A percentile compares a stretch with the other conserved stretches of the same genome.
phyloP scores from a whole-genome alignment of 192 early-diverging fungal genomes.

The Linnemannia elongata region DNA sequence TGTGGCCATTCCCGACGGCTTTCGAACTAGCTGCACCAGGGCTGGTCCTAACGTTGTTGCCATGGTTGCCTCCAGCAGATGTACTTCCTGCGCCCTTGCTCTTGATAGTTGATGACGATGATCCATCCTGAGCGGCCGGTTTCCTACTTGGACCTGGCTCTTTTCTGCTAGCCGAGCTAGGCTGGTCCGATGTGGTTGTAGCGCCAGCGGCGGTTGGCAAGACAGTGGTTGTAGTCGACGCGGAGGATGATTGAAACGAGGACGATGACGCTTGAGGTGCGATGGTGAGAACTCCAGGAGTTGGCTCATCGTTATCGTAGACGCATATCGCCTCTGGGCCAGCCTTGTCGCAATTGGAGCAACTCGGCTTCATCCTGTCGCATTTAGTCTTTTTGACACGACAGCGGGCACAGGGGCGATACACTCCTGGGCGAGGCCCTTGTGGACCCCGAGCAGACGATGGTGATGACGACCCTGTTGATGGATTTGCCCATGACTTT shows the following conservation, averaged over 20 bases:
- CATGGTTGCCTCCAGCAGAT: not conserved
- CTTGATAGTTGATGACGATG: not conserved
- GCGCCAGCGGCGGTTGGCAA: not conserved
- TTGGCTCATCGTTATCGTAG: constrained; percentile 52
- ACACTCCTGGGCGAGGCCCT: constrained; percentile 47
- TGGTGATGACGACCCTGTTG: constrained; percentile 16
- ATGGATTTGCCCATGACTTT: not conserved
- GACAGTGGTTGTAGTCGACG: not conserved
- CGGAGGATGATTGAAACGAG: not conserved
- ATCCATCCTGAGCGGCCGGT: not conserved
- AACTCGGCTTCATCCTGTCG: constrained; percentile 38
- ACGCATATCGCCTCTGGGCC: constrained; percentile 32
- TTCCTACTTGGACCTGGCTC: not conserved
- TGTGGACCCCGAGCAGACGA: constrained; percentile 25
- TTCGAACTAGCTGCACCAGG: not conserved
- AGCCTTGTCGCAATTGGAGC: constrained; percentile 43
- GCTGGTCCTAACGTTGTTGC: not conserved
- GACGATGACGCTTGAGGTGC: not conserved
- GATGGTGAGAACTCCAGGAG: not conserved
- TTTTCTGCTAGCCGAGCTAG: not conserved
- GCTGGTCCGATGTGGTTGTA: not conserved
- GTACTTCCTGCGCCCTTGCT: not conserved
- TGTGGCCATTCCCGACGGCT: not conserved
- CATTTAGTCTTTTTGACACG: constrained; percentile 54
- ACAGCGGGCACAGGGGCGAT: constrained; percentile 53